Conservation (phyloP, 495 filamentous ascomycete species). For the Margaritispora aquatica region DNA sequence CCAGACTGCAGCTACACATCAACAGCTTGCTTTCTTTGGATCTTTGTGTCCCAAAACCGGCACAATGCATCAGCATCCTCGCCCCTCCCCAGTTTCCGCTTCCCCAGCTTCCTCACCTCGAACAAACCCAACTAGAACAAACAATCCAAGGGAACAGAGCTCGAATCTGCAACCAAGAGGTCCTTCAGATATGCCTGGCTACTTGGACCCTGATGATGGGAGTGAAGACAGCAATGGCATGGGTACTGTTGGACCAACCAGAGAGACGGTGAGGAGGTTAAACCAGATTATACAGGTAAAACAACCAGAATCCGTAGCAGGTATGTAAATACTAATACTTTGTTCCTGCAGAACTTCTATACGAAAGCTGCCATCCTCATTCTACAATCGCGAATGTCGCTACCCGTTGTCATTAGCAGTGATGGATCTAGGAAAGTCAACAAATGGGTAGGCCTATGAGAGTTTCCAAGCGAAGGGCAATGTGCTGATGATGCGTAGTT, state of each 20-base stretch:
- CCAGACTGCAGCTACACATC: conserved; percentile 1
- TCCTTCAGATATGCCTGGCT: conserved; percentile 21
- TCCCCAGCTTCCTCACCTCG: conserved; percentile 60
- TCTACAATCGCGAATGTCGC: conserved; percentile 69
- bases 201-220: conserved; percentile 22
- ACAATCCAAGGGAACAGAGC: conserved; percentile 60
- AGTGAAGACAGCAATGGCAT: conserved; percentile 35
- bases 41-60: neutral
- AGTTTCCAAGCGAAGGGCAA: neutral
- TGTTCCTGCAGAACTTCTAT: conserved; percentile 67
- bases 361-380: conserved; percentile 84
- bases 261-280: conserved; percentile 65
- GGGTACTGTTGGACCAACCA: conserved; percentile 39
- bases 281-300: conserved; percentile 88
- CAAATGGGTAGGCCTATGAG: conserved; percentile 76
- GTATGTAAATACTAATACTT: neutral
- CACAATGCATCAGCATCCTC: conserved; percentile 79
- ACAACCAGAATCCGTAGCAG: neutral
- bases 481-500: conserved; percentile 51
- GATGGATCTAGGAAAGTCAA: conserved; percentile 61
- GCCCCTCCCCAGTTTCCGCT: conserved; percentile 57
- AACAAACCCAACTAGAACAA: conserved; percentile 62
- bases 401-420: conserved; percentile 51
- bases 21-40: conserved; percentile 9
- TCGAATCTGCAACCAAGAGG: conserved; percentile 11